Evolutionary conservation across 345 rosid species (phyloP).

Genomic region (Melaleuca alternifolia): DNA sequence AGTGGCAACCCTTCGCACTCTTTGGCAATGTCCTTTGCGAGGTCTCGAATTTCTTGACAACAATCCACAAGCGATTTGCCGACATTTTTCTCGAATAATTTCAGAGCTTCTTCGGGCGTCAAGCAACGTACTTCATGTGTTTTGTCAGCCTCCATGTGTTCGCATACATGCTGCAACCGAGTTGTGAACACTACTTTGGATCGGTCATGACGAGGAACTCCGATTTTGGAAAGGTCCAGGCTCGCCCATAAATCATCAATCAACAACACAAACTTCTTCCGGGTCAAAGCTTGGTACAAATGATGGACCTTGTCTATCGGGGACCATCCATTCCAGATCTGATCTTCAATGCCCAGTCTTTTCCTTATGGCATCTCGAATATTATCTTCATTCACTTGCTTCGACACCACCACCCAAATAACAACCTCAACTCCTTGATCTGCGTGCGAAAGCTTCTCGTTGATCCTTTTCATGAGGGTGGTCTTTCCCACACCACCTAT

Average conservation of each 20-base stretch:
- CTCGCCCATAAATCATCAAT: slow-evolving; percentile 7
- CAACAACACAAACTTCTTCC: slow-evolving; percentile 5
- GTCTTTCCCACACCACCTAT: slow-evolving; percentile 12
- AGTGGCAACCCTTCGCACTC: slow-evolving; percentile 13
- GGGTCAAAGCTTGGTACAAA: not conserved
- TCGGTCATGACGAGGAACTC: not conserved
- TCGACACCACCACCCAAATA: slow-evolving; percentile 1
- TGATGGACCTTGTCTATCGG: not conserved
- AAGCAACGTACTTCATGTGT: not conserved
- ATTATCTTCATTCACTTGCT: not conserved
- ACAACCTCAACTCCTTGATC: not conserved
- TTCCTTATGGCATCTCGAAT: not conserved
- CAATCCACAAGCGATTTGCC: not conserved
- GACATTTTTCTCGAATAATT: not conserved
- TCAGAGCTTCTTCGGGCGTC: not conserved
- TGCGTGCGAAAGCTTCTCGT: not conserved
- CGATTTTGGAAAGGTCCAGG: not conserved
- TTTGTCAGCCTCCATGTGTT: not conserved
- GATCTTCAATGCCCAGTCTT: not conserved
- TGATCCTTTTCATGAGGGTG: slow-evolving; percentile 1
- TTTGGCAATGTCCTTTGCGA: not conserved
- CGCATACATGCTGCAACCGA: not conserved
- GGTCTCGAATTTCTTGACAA: not conserved
- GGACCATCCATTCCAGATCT: not conserved
- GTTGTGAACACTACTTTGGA: slow-evolving; percentile 9